Evolutionary conservation across 129 eudicot genomes (phyloP).

Genomic region (Lonicera japonica): DNA sequence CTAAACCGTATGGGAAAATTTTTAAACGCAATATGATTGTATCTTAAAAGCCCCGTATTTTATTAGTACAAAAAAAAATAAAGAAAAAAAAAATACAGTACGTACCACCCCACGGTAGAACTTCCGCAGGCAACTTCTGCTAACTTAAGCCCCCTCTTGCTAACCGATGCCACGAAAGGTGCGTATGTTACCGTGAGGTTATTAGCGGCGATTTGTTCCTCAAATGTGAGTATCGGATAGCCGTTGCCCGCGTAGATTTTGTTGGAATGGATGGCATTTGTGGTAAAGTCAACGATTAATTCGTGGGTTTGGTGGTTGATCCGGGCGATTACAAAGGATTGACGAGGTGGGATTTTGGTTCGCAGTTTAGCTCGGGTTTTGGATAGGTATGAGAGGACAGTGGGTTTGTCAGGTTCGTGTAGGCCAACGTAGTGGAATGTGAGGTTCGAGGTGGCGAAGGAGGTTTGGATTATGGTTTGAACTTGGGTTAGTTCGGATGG

Average conservation of each 20-base stretch:
- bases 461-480: constrained; percentile 12
- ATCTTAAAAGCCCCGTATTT: no score
- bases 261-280: constrained; percentile 11
- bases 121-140: constrained; percentile 25
- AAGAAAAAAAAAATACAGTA: no score
- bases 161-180: constrained; percentile 30
- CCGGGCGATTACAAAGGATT: constrained; percentile 21
- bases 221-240: constrained; percentile 20
- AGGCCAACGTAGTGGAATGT: constrained; percentile 34
- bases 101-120: constrained; percentile 31
- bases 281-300: constrained; percentile 18
- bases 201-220: constrained; percentile 21
- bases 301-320: constrained; percentile 21
- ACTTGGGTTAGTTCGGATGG: constrained; percentile 29
- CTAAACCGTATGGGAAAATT: no score
- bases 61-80: no score
- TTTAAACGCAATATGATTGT: no score
- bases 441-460: constrained; percentile 3
- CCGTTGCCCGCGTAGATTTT: constrained; percentile 20
- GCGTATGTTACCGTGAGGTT: constrained; percentile 13
- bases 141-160: constrained; percentile 29
- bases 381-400: constrained; percentile 16
- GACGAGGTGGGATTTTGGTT: constrained; percentile 11
- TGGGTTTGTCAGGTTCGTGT: constrained; percentile 34
- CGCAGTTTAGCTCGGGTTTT: not conserved